Evolutionary conservation across 2,329 filamentous ascomycete genomes (phyloP), one percentile per base, ranked within the genome.

Genomic region (Knufia fluminis): DNA sequence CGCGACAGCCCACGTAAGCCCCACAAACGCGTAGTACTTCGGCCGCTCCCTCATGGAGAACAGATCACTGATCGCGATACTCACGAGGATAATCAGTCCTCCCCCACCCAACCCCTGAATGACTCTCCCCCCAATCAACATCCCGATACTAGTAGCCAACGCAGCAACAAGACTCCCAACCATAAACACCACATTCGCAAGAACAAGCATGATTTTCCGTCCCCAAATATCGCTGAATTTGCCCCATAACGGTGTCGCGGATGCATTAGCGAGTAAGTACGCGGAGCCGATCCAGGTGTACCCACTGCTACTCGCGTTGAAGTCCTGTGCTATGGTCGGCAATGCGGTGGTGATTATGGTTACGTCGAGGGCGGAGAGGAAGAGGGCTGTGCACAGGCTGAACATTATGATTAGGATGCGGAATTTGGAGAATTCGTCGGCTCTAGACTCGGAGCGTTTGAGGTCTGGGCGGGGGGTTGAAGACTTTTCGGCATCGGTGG

Each of bases 191-290:
- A 73, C 64, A 51, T 82, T 81, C 16, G 79, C 79, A 2, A 75
- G 57, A 12, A 85, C 66, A 24, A 85, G 66, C 43, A 82, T 72
- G 10, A 74, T 75, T 57, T 84, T 85, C 35, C 82, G 71, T 2
- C 82, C 81, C 66, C 77, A 84, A 51, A 85, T 83, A 55, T 85
- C 82, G 39, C 76, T 79, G 19, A 82, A 65, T 59, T 82, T 82
- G 19, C 78, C 78, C 77, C 78, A 82, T 26, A 77, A 69, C 1
- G 77, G 77, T 2, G 76, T 75, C 17, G 74, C 67, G 12, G 69
- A 63, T 19, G 71, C 66, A 55, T 71, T 69, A 46, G 66, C 68
- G 46, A 73, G 60, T 14, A 73, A 61, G 55, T 70, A 72, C 8
- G 70, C 67, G 14, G 68, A 70, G 16, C 70, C 69, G 53, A 74